Evolutionary conservation across 768 basidiomycete species (phyloP).

Genomic region (Lentinula guzmanii): DNA sequence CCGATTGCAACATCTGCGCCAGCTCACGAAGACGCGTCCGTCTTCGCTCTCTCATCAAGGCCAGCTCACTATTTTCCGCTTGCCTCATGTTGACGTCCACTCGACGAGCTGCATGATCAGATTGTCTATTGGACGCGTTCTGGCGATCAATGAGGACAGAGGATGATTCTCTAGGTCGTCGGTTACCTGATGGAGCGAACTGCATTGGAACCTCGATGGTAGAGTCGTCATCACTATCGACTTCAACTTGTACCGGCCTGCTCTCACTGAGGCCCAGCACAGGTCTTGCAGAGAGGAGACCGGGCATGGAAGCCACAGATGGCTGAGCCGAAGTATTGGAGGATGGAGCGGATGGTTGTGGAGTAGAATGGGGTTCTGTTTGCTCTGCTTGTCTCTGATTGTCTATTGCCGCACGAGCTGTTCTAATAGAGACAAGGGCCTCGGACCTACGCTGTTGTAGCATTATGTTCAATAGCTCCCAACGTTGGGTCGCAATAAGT

Average conservation of each 20-base stretch:
- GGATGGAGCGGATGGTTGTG: not conserved
- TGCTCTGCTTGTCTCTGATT: not conserved
- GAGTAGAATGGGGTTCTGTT: not conserved
- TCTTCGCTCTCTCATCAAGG: not conserved
- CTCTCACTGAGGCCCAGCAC: not conserved
- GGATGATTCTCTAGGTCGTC: not conserved
- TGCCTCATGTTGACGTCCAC: not conserved
- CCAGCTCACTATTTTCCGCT: not conserved
- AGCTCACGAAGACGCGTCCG: not conserved
- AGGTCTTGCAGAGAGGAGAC: not conserved
- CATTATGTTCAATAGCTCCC: not conserved
- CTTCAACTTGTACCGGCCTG: not conserved
- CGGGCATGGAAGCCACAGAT: not conserved
- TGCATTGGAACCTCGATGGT: not conserved
- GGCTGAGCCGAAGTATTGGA: not conserved
- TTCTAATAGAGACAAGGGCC: not conserved
- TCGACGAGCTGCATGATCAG: not conserved
- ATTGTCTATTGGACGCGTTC: not conserved
- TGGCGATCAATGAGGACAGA: not conserved
- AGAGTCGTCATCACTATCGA: not conserved
- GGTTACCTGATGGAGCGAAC: not conserved
- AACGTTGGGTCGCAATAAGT: not conserved
- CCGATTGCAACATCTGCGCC: not conserved
- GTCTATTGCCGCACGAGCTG: not conserved
- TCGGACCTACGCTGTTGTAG: not conserved